Percentiles rank a stretch among this genome's conserved stretches.
Conservation (phyloP, 371 early-diverging fungal genomes). For the Rhizopus stolonifer region DNA sequence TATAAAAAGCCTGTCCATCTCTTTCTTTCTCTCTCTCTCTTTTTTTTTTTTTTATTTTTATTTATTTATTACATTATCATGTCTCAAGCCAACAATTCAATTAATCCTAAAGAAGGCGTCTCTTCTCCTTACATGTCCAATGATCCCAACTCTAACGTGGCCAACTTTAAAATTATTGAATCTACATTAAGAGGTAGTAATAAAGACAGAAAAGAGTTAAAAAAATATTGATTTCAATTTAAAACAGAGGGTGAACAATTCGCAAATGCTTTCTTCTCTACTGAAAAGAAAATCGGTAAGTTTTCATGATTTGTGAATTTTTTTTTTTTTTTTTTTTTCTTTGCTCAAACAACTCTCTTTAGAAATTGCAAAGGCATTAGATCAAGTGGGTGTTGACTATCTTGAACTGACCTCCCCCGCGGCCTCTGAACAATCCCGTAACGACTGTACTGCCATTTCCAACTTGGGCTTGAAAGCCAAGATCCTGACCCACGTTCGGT, state of each 20-base stretch:
- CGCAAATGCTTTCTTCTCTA: slow-evolving; percentile 96
- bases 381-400: slow-evolving; percentile 96
- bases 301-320: too few relatives aligned
- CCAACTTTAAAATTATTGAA: slow-evolving; percentile 94
- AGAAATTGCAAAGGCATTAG: slow-evolving; percentile 94
- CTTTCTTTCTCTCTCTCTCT: too few relatives aligned
- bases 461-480: slow-evolving; percentile 94
- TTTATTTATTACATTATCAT: too few relatives aligned
- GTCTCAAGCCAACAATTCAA: slow-evolving; percentile 8
- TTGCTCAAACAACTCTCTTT: too few relatives aligned
- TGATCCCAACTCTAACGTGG: slow-evolving; percentile 82
- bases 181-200: slow-evolving; percentile 90
- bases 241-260: slow-evolving; percentile 99
- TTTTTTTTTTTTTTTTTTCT: too few relatives aligned
- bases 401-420: slow-evolving; percentile 95
- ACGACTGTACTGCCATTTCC: slow-evolving; percentile 88
- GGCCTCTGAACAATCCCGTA: slow-evolving; percentile 91
- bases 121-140: slow-evolving; percentile 61
- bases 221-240: too few relatives aligned
- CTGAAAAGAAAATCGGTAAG: slow-evolving; percentile 87
- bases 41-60: too few relatives aligned
- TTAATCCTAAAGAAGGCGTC: slow-evolving; percentile 32
- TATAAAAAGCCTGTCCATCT: too few relatives aligned
- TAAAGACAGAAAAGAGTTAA: too few relatives aligned
- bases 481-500: slow-evolving; percentile 93